Evolutionary conservation across 371 early-diverging fungal genomes (phyloP), one percentile per base, ranked within the genome.

Genomic region (Choanephora cucurbitarum): DNA sequence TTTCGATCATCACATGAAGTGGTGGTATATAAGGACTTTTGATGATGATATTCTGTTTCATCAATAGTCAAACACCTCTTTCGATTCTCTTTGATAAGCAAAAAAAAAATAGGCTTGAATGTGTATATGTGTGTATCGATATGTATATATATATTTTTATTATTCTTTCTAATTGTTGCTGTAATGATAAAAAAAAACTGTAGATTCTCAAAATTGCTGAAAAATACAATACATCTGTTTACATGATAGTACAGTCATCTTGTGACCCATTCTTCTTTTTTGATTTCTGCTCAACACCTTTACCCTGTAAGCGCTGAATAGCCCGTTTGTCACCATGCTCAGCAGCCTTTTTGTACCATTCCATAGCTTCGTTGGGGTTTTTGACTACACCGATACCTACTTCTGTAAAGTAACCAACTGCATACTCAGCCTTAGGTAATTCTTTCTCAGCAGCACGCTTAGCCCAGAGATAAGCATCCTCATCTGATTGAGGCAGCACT

Each of bases 391-490:
- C 94, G 57, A 93, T 90, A 22, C 92, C 92, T 43, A 87, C 81
- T 62, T 94, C 94, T 17, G 84, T 82, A 49, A 91, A 92, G 57
- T 92, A 91, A 19, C 91, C 95, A 32, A 95, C 86, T 15, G 93
- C 91, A 69, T 92, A 93, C 63, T 92, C 88, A 7, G 95, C 95
- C 69, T 92, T 93, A 11, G 93, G 83, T 23, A 91, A 58, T 10
- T 88, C 89, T 66, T 90, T 87, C 54, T 92, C 92, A 2, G 95
- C 95, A 1, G 94, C 92, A 39, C 89, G 80, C 51, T 79, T 81
- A 8, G 94, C 92, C 94, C 94, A 95, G 17, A 88, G 61, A 61
- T 90, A 95, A 10, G 95, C 94, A 68, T 93, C 91, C 31, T 81
- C 82, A 66, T 95, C 94, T n/a, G 84, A 86, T 65, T 91, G 92